phyloP scores from a whole-genome alignment of 345 rosid genomes.

The Citrus sp. region DNA sequence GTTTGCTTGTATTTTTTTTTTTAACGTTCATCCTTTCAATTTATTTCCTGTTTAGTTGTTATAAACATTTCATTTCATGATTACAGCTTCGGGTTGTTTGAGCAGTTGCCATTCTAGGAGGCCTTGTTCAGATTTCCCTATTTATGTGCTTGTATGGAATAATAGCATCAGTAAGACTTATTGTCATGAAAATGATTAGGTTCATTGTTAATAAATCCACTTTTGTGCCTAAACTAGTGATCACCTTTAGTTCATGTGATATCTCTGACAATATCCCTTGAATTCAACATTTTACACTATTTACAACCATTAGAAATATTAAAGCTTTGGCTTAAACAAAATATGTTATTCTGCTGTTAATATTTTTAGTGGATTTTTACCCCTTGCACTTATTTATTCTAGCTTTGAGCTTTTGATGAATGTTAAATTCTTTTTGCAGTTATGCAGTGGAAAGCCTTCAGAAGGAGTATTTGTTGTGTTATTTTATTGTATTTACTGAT shows the following conservation, averaged over 20 bases:
- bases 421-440: slow-evolving; percentile 44
- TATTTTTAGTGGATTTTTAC: neutral
- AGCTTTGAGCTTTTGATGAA: slow-evolving; percentile 16
- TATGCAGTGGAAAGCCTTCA: slow-evolving; percentile 83
- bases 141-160: slow-evolving; percentile 60
- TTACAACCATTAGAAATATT: neutral
- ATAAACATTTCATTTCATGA: slow-evolving; percentile 1
- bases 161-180: slow-evolving; percentile 40
- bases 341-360: neutral
- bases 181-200: neutral
- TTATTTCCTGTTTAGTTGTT: neutral
- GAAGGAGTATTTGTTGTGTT: slow-evolving; percentile 71
- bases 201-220: neutral
- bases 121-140: slow-evolving; percentile 50
- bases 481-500: neutral
- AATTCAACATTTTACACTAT: neutral
- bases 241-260: neutral
- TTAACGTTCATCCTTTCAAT: neutral
- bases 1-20: slow-evolving; percentile 23
- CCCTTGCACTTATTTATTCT: neutral
- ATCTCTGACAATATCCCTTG: neutral
- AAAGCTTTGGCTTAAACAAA: neutral
- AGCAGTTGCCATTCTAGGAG: slow-evolving; percentile 58
- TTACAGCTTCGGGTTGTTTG: slow-evolving; percentile 59
- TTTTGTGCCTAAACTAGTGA: neutral